A percentile compares a stretch with the other conserved stretches of the same genome.
Conservation (phyloP, 305 asterid genomes). For the Caryopteris hybrid region DNA sequence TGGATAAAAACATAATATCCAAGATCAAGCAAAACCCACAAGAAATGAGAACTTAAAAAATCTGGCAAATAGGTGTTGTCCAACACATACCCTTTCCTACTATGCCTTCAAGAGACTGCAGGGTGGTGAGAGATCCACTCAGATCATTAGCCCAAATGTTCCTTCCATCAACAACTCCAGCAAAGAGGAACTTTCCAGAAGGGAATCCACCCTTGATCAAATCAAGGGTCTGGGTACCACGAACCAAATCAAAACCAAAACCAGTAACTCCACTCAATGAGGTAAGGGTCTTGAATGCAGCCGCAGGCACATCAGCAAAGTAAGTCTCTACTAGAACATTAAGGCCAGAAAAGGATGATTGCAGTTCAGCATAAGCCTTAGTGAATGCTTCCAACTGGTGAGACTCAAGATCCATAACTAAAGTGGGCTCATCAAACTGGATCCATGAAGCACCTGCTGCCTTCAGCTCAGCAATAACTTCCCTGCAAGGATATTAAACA, state of each 20-base stretch:
- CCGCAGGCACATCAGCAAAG: constrained; percentile 84
- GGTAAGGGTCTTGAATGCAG: constrained; percentile 72
- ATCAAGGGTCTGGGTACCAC: constrained; percentile 77
- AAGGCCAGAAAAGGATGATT: constrained; percentile 67
- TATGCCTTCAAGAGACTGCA: constrained; percentile 67
- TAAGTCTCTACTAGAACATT: constrained; percentile 68
- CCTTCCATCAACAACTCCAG: constrained; percentile 96
- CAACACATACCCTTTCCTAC: constrained; percentile 82
- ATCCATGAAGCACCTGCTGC: constrained; percentile 95
- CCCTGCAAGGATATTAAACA: constrained; percentile 40
- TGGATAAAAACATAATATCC: background rate
- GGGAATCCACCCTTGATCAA: constrained; percentile 80
- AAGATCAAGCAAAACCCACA: background rate
- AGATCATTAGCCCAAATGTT: constrained; percentile 97
- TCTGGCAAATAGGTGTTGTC: background rate
- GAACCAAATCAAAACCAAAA: constrained; percentile 85
- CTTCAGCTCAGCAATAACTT: constrained; percentile 86
- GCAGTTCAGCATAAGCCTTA: constrained; percentile 72
- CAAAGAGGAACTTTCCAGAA: constrained; percentile 78
- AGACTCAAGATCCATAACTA: constrained; percentile 82
- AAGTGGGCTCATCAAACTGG: constrained; percentile 94
- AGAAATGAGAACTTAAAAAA: too few relatives aligned
- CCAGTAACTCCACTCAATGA: constrained; percentile 63
- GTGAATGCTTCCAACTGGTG: constrained; percentile 83
- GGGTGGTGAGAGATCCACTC: constrained; percentile 53